phyloP scores from a whole-genome alignment of 768 basidiomycete species.

The Amanita rimosa region DNA sequence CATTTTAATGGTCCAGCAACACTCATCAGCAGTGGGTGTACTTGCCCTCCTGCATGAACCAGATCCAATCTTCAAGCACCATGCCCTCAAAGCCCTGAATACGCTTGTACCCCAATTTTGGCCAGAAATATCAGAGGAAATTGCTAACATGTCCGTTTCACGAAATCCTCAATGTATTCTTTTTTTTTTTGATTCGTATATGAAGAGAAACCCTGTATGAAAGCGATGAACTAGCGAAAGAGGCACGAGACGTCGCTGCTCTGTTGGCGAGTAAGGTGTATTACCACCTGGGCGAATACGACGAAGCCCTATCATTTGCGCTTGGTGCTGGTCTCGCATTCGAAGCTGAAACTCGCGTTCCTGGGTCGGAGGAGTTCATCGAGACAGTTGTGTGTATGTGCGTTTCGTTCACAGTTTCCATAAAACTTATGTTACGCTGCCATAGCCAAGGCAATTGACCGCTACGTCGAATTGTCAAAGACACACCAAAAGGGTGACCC shows the following conservation, averaged over 20 bases:
- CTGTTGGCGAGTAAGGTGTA: conserved; percentile 97
- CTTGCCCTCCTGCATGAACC: conserved; percentile 88
- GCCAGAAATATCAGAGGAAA: conserved; percentile 96
- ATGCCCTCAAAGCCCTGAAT: conserved; percentile 80
- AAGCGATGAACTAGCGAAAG: conserved; percentile 58
- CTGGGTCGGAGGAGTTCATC: conserved; percentile 74
- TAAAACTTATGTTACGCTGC: conserved; percentile 3
- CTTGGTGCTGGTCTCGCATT: conserved; percentile 85
- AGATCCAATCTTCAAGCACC: conserved; percentile 77
- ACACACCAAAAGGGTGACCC: conserved; percentile 65
- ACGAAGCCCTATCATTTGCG: conserved; percentile 93
- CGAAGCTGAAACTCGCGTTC: conserved; percentile 52
- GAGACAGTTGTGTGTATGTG: conserved; percentile 90
- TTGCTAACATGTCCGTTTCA: conserved; percentile 69
- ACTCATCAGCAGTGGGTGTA: conserved; percentile 81
- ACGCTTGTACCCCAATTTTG: conserved; percentile 89
- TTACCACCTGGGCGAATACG: conserved; percentile 91
- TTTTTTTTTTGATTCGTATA: conserved; percentile 7
- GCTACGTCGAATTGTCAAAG: conserved; percentile 62
- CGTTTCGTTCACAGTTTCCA: not conserved
- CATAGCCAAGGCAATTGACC: conserved; percentile 91
- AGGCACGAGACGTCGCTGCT: conserved; percentile 75
- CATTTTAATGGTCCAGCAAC: conserved; percentile 53
- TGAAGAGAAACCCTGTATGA: conserved; percentile 85
- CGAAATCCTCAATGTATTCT: conserved; percentile 5